Base-by-base conservation (phyloP, 1,284 basidiomycete genomes). In the Sanghuangporus weigelae region DNA sequence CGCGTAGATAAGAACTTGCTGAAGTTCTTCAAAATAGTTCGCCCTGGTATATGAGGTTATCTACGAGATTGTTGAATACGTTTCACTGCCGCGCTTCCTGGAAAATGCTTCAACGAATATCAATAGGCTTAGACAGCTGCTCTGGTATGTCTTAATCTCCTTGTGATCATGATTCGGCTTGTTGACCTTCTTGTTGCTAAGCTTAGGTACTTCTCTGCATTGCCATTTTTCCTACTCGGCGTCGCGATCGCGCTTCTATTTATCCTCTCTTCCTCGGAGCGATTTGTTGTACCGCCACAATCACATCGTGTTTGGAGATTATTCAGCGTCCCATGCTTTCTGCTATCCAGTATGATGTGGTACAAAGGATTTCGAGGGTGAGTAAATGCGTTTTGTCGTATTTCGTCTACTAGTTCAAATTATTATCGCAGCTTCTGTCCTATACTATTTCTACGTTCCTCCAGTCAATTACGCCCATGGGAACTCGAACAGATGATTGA, bases 341-440 rank as follows among this genome's bases (percentile, higher is more conserved):
- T 65, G n/a, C 48, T 77, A 6, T 75, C 76, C 11, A 66, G 69
- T 10, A 74, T 73, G 69, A 73, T 74, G 67, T 66, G 73, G 55
- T 78, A 78, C 65, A 71, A 73, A 19, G 76, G 72, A 4, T 76
- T 70, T 68, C 68, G 76, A 66, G 77, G 77, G 76, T 77, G 53
- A 63, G 72, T 44, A 11, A 10, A n/a, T 39, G 40, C 39, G 14
- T 21, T 5, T 14, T 21, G 19, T 10, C 7, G 12, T 35, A 35
- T 12, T 11, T 31, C 1, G 1, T 4, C 1, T 16, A 16, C 19
- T 35, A 19, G 10, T 44, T 39, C 35, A 42, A 7, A n/a, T 31
- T 36, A 12, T 11, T 59, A 6, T 36, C 19, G 11, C 48, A 77
- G 77, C 36, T 77, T 76, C 63, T 79, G 78, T 65, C 72, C 71